These are phyloP conservation scores for Candolleomyces efflorescens DNA, from an alignment of 768 basidiomycete genomes.

Conservation along the genomic window DNA sequence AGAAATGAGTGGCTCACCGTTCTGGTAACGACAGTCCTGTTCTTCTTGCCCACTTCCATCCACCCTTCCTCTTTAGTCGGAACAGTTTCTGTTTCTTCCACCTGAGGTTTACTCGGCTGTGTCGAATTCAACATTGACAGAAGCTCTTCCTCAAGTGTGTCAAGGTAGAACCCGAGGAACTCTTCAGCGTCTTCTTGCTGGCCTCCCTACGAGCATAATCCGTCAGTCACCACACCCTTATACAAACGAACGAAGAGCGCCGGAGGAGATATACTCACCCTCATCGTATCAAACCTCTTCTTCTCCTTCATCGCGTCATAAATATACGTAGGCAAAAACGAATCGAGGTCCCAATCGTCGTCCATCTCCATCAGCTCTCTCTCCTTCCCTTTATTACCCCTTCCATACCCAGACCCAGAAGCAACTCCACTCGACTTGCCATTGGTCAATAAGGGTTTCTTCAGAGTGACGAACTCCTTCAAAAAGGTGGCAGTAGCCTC, in stretches of 20 bases:
- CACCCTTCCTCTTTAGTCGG: slow-evolving; percentile 62
- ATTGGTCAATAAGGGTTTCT: slow-evolving; percentile 17
- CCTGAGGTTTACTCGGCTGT: slow-evolving; percentile 19
- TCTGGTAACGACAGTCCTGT: slow-evolving; percentile 74
- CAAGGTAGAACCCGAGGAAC: slow-evolving; percentile 95
- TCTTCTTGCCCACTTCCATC: slow-evolving; percentile 91
- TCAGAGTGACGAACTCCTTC: slow-evolving; percentile 59
- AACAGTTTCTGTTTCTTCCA: slow-evolving; percentile 43
- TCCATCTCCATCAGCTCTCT: slow-evolving; percentile 27
- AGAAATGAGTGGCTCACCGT: slow-evolving; percentile 48
- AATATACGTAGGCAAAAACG: slow-evolving; percentile 81
- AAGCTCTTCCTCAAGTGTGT: slow-evolving; percentile 92
- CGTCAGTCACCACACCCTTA: not conserved
- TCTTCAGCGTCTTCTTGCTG: slow-evolving; percentile 99
- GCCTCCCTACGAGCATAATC: slow-evolving; percentile 51
- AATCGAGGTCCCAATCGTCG: slow-evolving; percentile 49
- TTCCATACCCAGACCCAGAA: slow-evolving; percentile 15
- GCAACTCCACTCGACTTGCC: slow-evolving; percentile 15
- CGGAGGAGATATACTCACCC: slow-evolving; percentile 44
- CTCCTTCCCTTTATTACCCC: slow-evolving; percentile 25
- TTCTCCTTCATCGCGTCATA: slow-evolving; percentile 94
- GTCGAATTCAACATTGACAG: slow-evolving; percentile 53
- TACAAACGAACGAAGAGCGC: not conserved
- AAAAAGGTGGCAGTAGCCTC: slow-evolving; percentile 72
- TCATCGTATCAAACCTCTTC: slow-evolving; percentile 91